Conservation (phyloP, 495 filamentous ascomycete species). For the Penicillium desertorum region DNA sequence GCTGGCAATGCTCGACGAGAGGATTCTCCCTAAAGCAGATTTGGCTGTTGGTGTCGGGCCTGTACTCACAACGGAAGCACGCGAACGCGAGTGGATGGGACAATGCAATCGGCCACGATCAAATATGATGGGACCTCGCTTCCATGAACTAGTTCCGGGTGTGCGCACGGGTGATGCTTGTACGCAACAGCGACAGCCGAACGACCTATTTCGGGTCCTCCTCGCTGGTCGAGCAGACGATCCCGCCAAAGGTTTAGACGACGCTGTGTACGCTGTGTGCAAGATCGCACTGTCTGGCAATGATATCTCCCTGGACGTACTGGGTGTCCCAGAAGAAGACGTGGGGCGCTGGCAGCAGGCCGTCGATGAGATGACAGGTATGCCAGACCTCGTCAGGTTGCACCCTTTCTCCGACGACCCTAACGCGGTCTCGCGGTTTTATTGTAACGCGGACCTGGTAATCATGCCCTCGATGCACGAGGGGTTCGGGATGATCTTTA, state of each 20-base stretch:
- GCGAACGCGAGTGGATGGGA: slow-evolving; percentile 1
- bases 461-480: slow-evolving; percentile 4
- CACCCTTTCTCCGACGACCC: slow-evolving; percentile 2
- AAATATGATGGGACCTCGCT: not conserved
- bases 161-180: slow-evolving; percentile 1
- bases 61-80: not conserved
- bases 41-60: slow-evolving; percentile 2
- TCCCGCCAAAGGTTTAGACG: slow-evolving; percentile 2
- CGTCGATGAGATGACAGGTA: slow-evolving; percentile 1
- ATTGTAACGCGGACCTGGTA: not conserved
- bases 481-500: slow-evolving; percentile 1
- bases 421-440: not conserved
- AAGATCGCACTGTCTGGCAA: slow-evolving; percentile 1
- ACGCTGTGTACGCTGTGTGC: not conserved
- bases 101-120: not conserved
- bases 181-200: not conserved
- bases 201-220: not conserved
- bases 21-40: slow-evolving; percentile 3
- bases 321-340: not conserved
- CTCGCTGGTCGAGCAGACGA: slow-evolving; percentile 3
- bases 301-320: not conserved
- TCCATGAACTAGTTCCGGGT: not conserved
- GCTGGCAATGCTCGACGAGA: slow-evolving; percentile 1
- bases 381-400: not conserved
- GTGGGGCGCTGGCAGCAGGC: not conserved